Evolutionary conservation across 75 land plant genomes (phyloP).

Genomic region (Selaginella tamariscina): DNA sequence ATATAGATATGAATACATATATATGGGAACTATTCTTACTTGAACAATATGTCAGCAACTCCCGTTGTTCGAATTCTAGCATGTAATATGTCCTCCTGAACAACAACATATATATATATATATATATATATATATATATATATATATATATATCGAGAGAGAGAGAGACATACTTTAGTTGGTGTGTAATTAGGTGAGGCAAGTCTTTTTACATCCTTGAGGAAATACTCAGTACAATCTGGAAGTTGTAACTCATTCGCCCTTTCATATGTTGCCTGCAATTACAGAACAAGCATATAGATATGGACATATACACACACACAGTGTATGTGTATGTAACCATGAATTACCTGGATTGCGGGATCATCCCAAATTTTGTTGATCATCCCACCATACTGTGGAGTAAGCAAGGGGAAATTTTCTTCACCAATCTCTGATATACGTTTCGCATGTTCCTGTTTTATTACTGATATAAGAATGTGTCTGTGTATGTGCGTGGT

Average conservation of each 20-base stretch:
- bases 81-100: constrained; percentile 86
- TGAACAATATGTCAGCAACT: constrained; percentile 84
- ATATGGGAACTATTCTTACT: constrained; percentile 28
- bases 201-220: constrained; percentile 60
- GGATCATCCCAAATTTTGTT: constrained; percentile 64
- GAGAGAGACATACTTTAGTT: constrained; percentile 39
- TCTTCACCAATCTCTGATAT: constrained; percentile 56
- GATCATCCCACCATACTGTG: constrained; percentile 47
- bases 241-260: constrained; percentile 81
- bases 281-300: too few relatives aligned
- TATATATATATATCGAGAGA: too few relatives aligned
- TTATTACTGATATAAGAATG: neutral
- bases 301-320: too few relatives aligned
- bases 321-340: too few relatives aligned
- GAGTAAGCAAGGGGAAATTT: constrained; percentile 50
- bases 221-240: constrained; percentile 69
- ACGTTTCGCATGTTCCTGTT: constrained; percentile 60
- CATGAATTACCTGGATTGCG: constrained; percentile 71
- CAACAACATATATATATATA: neutral
- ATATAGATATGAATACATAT: neutral
- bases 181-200: constrained; percentile 56
- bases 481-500: too few relatives aligned
- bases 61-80: constrained; percentile 87
- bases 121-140: neutral
- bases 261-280: constrained; percentile 55